Evolutionary conservation across 2,329 filamentous ascomycete genomes (phyloP).

Genomic region (Stagonosporopsis tanaceti): DNA sequence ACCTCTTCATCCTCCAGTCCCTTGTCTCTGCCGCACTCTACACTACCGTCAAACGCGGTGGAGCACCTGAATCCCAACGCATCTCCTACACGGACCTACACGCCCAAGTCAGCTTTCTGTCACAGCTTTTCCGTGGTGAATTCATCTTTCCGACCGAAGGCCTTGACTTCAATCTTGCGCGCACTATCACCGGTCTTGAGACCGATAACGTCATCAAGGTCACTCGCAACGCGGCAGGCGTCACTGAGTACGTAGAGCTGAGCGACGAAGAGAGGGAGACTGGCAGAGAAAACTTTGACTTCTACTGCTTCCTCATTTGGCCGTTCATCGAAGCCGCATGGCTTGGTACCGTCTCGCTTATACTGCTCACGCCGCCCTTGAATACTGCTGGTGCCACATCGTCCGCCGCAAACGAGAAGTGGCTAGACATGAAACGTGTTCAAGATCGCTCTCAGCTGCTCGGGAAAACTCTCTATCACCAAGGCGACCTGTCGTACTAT

Average conservation of each 20-base stretch:
- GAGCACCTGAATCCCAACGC: constrained; percentile 80
- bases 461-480: constrained; percentile 96
- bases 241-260: constrained; percentile 73
- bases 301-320: constrained; percentile 99
- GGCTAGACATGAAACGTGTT: constrained; percentile 79
- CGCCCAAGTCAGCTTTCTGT: constrained; percentile 86
- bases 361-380: constrained; percentile 81
- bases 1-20: constrained; percentile 93
- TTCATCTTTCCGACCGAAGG: constrained; percentile 96
- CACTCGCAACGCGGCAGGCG: constrained; percentile 59
- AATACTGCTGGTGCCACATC: constrained; percentile 29
- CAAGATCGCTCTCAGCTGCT: constrained; percentile 83
- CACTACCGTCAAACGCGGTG: constrained; percentile 86
- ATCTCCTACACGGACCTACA: constrained; percentile 77
- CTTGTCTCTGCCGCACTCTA: constrained; percentile 92
- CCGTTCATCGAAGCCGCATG: constrained; percentile 95
- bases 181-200: constrained; percentile 79
- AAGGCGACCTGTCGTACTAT: constrained; percentile 96
- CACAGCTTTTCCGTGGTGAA: constrained; percentile 88
- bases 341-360: constrained; percentile 86
- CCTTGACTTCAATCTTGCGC: constrained; percentile 78
- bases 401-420: constrained; percentile 61
- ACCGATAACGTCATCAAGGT: constrained; percentile 78
- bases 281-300: constrained; percentile 94
- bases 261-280: constrained; percentile 76